Conservation (phyloP, 1,284 basidiomycete species). For the Cutaneotrichosporon dermatis region DNA sequence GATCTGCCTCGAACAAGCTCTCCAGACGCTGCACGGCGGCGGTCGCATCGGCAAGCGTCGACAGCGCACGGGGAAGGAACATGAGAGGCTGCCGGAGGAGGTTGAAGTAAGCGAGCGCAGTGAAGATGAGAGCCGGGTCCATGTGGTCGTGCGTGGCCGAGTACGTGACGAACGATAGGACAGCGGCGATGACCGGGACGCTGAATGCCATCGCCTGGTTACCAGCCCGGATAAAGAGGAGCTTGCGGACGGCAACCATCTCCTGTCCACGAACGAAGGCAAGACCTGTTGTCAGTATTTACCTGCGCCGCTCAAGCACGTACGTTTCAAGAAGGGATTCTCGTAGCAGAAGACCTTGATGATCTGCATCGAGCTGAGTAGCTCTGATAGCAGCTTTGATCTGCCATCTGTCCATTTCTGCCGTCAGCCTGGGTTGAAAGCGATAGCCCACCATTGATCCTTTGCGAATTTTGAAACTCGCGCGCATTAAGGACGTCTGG, state of each 20-base stretch:
- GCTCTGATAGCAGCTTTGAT: slow-evolving; percentile 73
- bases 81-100: slow-evolving; percentile 63
- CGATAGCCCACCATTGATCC: slow-evolving; percentile 52
- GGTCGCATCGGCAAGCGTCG: slow-evolving; percentile 61
- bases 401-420: slow-evolving; percentile 72
- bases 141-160: slow-evolving; percentile 57
- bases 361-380: slow-evolving; percentile 65
- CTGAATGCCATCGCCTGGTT: slow-evolving; percentile 50
- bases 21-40: slow-evolving; percentile 59
- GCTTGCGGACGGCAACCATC: slow-evolving; percentile 56
- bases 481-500: slow-evolving; percentile 66
- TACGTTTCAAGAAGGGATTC: slow-evolving; percentile 60
- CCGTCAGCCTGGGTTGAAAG: slow-evolving; percentile 19
- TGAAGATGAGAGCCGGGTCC: slow-evolving; percentile 61
- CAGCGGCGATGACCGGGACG: slow-evolving; percentile 60
- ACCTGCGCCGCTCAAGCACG: slow-evolving; percentile 20
- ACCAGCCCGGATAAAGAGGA: slow-evolving; percentile 60
- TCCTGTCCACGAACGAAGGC: slow-evolving; percentile 57
- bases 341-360: slow-evolving; percentile 75
- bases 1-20: slow-evolving; percentile 58
- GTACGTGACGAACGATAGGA: slow-evolving; percentile 70
- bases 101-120: slow-evolving; percentile 66
- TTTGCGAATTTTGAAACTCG: slow-evolving; percentile 61
- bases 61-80: slow-evolving; percentile 64
- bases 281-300: slow-evolving; percentile 52